These are phyloP conservation scores for Obba rivulosa DNA, from an alignment of 768 basidiomycete genomes.

Conservation along the genomic window DNA sequence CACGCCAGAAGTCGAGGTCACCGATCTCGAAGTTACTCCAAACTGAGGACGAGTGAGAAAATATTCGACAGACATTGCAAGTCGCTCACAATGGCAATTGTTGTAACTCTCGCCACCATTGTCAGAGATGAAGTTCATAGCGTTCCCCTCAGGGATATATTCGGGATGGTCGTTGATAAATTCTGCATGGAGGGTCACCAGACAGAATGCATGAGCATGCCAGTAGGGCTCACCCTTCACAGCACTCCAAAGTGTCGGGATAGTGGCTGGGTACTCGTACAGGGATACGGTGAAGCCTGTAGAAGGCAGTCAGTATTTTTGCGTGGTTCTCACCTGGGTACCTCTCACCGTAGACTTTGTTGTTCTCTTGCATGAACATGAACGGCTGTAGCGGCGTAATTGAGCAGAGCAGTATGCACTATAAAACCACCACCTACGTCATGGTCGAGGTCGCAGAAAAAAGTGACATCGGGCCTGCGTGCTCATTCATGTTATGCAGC, in stretches of 20 bases:
- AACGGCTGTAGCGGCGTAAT: conserved; percentile 36
- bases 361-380: conserved; percentile 50
- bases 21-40: conserved; percentile 68
- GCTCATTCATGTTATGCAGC: background rate
- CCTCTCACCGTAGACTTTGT: conserved; percentile 46
- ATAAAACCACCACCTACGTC: conserved; percentile 27
- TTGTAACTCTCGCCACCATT: conserved; percentile 54
- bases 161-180: conserved; percentile 46
- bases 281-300: conserved; percentile 68
- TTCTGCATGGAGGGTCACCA: conserved; percentile 25
- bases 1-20: conserved; percentile 51
- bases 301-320: background rate
- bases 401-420: background rate
- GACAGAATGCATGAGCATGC: background rate
- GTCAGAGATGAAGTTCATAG: conserved; percentile 51
- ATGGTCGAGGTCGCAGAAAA: conserved; percentile 50
- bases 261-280: conserved; percentile 71
- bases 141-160: conserved; percentile 43
- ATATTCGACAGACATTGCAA: background rate
- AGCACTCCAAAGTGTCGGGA: conserved; percentile 66
- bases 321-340: background rate
- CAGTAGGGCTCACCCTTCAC: conserved; percentile 46
- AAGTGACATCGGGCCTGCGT: conserved; percentile 46
- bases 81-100: conserved; percentile 45
- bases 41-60: conserved; percentile 27